Evolutionary conservation across 75 land plant species (phyloP).

Genomic region (Selaginella moellendorffii): DNA sequence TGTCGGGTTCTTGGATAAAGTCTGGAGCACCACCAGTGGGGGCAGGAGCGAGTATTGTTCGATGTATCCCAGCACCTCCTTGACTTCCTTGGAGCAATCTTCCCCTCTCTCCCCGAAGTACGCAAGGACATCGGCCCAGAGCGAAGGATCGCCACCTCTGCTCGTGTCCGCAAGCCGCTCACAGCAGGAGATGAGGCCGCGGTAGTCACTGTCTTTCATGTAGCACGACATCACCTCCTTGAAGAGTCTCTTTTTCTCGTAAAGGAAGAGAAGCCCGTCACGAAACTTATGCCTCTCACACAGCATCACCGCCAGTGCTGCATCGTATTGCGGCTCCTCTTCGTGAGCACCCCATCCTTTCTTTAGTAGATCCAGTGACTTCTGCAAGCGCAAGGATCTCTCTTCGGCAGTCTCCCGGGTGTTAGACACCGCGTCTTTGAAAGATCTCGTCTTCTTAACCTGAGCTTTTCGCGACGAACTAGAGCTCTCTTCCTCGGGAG

Average conservation of each 20-base stretch:
- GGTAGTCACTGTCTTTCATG: slow-evolving; percentile 91
- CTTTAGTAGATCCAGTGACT: slow-evolving; percentile 68
- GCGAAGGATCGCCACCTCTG: slow-evolving; percentile 79
- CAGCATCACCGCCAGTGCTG: slow-evolving; percentile 68
- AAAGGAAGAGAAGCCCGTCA: slow-evolving; percentile 67
- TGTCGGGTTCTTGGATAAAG: slow-evolving; percentile 66
- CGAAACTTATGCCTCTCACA: slow-evolving; percentile 82
- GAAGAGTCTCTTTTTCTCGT: slow-evolving; percentile 87
- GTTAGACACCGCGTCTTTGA: slow-evolving; percentile 7
- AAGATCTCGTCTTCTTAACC: slow-evolving; percentile 3
- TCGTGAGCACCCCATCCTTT: slow-evolving; percentile 73
- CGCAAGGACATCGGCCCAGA: slow-evolving; percentile 81
- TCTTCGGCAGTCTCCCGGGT: slow-evolving; percentile 20
- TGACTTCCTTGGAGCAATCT: slow-evolving; percentile 94
- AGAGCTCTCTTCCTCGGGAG: slow-evolving; percentile 15
- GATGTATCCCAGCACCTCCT: slow-evolving; percentile 67
- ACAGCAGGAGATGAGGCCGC: slow-evolving; percentile 85
- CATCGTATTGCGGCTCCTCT: slow-evolving; percentile 74
- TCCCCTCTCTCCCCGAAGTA: slow-evolving; percentile 97
- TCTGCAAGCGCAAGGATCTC: slow-evolving; percentile 31
- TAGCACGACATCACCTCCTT: slow-evolving; percentile 92
- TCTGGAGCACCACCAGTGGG: slow-evolving; percentile 83
- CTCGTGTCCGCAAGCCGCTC: slow-evolving; percentile 74
- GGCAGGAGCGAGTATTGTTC: slow-evolving; percentile 88
- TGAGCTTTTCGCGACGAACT: slow-evolving; percentile 5